Conservation (phyloP, 164 flowering plant genomes). For the Tinospora cordifolia region DNA sequence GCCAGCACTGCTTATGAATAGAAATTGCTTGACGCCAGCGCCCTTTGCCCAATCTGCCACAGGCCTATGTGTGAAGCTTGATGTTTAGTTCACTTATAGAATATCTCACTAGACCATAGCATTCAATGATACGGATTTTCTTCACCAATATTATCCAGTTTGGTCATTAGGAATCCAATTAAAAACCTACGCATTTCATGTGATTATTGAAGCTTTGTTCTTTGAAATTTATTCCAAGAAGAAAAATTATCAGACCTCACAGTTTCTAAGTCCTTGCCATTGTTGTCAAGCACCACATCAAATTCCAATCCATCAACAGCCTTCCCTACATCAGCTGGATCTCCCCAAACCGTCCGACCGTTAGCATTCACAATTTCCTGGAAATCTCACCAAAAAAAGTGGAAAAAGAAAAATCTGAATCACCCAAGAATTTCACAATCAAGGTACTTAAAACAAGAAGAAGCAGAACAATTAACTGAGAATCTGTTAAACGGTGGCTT, state of each 20-base stretch:
- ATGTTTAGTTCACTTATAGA: conserved; percentile 2
- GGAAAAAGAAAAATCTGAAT: not conserved
- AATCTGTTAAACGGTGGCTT: conserved; percentile 90
- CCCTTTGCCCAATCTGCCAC: conserved; percentile 94
- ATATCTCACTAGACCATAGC: not conserved
- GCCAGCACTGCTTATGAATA: conserved; percentile 96
- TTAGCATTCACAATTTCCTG: conserved; percentile 82
- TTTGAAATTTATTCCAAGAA: not conserved
- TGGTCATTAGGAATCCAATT: not conserved
- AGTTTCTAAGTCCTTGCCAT: conserved; percentile 89
- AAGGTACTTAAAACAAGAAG: not conserved
- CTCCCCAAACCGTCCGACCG: conserved; percentile 87
- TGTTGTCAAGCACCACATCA: conserved; percentile 91
- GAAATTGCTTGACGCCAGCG: conserved; percentile 70
- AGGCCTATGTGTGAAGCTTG: conserved; percentile 46
- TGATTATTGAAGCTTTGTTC: not conserved
- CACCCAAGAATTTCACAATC: not conserved
- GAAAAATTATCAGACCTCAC: conserved; percentile 47
- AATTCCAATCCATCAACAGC: conserved; percentile 54
- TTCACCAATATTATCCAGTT: not conserved
- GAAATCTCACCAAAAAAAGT: conserved; percentile 1
- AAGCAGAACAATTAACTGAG: conserved; percentile 39
- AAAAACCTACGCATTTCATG: not conserved
- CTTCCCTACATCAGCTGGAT: conserved; percentile 68
- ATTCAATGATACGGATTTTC: not conserved